These are phyloP conservation scores for Calonectria hawksworthii DNA, from an alignment of 2,329 filamentous ascomycete species.

Conservation along the genomic window DNA sequence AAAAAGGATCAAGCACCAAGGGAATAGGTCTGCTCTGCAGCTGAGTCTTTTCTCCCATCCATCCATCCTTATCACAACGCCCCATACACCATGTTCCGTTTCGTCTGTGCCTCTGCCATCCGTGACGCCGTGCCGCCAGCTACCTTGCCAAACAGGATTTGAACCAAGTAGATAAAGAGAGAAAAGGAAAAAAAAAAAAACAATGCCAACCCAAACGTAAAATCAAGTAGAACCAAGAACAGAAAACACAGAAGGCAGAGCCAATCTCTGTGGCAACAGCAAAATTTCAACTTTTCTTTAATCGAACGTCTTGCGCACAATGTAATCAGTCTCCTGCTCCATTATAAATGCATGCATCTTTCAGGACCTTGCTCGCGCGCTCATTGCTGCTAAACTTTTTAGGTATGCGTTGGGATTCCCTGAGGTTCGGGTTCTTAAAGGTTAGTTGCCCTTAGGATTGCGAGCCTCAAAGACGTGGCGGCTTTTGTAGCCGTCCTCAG, in stretches of 20 bases:
- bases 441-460: background rate
- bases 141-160: conserved; percentile 13
- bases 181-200: conserved; percentile 12
- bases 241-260: background rate
- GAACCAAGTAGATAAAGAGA: conserved; percentile 13
- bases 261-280: conserved; percentile 1
- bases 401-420: background rate
- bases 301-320: conserved; percentile 2
- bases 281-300: background rate
- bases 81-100: conserved; percentile 35
- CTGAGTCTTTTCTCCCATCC: conserved; percentile 7
- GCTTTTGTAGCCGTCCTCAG: conserved; percentile 51
- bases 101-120: conserved; percentile 30
- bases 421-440: background rate
- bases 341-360: background rate
- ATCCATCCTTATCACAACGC: conserved; percentile 22
- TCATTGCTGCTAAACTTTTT: background rate
- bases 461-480: conserved; percentile 54
- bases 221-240: background rate
- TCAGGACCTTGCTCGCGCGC: background rate
- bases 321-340: background rate
- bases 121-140: conserved; percentile 42
- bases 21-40: background rate
- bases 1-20: background rate
- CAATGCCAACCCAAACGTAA: conserved; percentile 9